Base-by-base conservation (phyloP, 441 rosid species). In the Theobroma grandiflorum region DNA sequence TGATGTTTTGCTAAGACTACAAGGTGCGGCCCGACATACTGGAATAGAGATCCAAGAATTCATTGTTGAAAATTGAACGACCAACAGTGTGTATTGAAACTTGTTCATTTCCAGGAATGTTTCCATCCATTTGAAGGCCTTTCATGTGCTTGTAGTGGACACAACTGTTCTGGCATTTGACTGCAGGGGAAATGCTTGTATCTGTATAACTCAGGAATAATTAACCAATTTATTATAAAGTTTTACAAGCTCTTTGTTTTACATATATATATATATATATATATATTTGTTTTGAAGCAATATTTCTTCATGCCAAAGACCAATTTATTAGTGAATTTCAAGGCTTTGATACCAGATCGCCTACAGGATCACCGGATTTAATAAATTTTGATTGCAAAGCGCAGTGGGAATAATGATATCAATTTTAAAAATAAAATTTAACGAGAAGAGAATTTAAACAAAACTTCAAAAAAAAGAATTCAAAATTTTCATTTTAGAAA, bases 31-130 rank as follows among this genome's bases (percentile, higher is more conserved):
- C 26, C 94, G 97, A 6, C 99, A 95, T 69, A 94, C 97, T 0
- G 98, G 99, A 63, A 91, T 95, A 38, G 95, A 94, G 85, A 92
- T 95, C 77, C 87, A 90, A 68, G 99, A 94, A 82, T 94, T 95
- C 85, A 88, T 95, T 7, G 91, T 94, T 0, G 98, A 94, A 87
- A 90, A 87, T 49, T 95, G 90, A 95, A 58, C 61, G 76, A 74
- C 81, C 80, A 79, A 83, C 75, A 35, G 82, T 74, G 20, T 73
- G 2, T 3, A 1, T 11, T 35, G 47, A 10, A 62, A 62, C 45
- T 72, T 72, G 62, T 53, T 59, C 10, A 15, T 71, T 71, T 49
- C 74, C 43, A 15, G 58, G 43, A 31, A 8, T 50, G 61, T 33
- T 50, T 31, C 14, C 42, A 26, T 49, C 59, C 14, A 35, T 1